Evolutionary conservation across 139 green algal species (phyloP).

Genomic region (Tetraselmis striata): DNA sequence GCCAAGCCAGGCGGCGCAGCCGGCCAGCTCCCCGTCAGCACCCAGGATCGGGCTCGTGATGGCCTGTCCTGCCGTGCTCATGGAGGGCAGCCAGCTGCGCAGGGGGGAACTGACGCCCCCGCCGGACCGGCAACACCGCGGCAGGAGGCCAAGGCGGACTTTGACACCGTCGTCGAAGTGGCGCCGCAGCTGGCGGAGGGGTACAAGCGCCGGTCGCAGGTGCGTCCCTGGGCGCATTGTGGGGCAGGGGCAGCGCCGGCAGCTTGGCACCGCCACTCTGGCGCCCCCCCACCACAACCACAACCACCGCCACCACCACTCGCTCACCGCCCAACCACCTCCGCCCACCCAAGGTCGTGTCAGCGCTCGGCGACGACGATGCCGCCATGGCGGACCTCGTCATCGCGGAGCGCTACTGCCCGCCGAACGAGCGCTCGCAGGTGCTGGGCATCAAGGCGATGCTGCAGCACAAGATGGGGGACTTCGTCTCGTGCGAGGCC

Average conservation of each 20-base stretch:
- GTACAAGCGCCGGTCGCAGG: background rate
- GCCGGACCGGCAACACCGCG: too few species aligned
- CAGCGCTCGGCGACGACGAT: background rate
- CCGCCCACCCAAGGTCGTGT: too few species aligned
- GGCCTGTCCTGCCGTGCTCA: background rate
- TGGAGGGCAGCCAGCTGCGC: too few species aligned
- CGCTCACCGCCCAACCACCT: too few species aligned
- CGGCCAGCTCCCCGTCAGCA: background rate
- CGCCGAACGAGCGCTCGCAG: background rate
- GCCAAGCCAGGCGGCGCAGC: too few species aligned
- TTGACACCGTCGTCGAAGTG: background rate
- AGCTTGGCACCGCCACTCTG: too few species aligned
- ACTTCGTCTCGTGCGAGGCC: background rate
- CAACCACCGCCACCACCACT: too few species aligned
- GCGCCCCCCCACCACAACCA: too few species aligned
- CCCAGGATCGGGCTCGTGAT: background rate
- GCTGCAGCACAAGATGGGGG: background rate
- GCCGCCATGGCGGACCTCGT: background rate
- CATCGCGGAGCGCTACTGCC: background rate
- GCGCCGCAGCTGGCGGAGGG: background rate
- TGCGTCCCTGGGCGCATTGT: background rate
- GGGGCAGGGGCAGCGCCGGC: too few species aligned
- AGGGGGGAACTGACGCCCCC: too few species aligned
- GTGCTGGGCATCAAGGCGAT: background rate
- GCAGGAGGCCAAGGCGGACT: background rate